These are phyloP conservation scores for Mycena albidolilacea DNA, from an alignment of 768 basidiomycete species.

Conservation along the genomic window DNA sequence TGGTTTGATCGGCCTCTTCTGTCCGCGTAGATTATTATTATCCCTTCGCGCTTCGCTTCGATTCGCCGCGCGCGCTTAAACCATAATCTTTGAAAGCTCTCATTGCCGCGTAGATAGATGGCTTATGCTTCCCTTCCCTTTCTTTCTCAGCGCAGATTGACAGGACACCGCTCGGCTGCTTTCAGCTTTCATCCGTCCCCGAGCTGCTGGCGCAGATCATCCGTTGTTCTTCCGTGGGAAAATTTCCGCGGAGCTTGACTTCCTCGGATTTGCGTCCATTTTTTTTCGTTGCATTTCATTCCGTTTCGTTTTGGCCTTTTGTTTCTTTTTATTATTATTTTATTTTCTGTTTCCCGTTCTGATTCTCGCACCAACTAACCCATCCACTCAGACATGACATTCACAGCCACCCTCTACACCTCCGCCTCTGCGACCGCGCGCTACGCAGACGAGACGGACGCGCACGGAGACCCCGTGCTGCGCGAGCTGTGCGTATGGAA, in stretches of 20 bases:
- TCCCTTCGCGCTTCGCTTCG: not conserved
- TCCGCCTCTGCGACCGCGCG: slow-evolving; percentile 65
- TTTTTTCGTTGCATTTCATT: too few species aligned
- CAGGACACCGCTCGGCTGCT: too few species aligned
- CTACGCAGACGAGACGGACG: slow-evolving; percentile 70
- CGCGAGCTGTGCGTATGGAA: slow-evolving; percentile 72
- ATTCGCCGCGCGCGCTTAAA: too few species aligned
- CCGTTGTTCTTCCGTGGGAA: too few species aligned
- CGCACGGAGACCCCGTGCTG: slow-evolving; percentile 46
- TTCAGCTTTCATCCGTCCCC: too few species aligned
- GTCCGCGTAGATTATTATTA: not conserved
- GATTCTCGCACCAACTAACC: not conserved
- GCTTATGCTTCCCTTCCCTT: not conserved
- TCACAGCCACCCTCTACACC: slow-evolving; percentile 73
- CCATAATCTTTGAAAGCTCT: too few species aligned
- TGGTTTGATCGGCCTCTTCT: not conserved
- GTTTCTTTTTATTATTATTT: not conserved
- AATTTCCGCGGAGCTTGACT: too few species aligned
- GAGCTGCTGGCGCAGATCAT: too few species aligned
- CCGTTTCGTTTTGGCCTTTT: not conserved
- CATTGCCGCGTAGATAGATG: not conserved
- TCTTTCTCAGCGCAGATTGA: too few species aligned
- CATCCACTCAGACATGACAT: slow-evolving; percentile 60
- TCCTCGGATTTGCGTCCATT: too few species aligned
- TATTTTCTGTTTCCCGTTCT: not conserved